These are phyloP conservation scores for Rhynchospora breviuscula DNA, from an alignment of 176 grass and related monocot genomes.

Conservation along the genomic window DNA sequence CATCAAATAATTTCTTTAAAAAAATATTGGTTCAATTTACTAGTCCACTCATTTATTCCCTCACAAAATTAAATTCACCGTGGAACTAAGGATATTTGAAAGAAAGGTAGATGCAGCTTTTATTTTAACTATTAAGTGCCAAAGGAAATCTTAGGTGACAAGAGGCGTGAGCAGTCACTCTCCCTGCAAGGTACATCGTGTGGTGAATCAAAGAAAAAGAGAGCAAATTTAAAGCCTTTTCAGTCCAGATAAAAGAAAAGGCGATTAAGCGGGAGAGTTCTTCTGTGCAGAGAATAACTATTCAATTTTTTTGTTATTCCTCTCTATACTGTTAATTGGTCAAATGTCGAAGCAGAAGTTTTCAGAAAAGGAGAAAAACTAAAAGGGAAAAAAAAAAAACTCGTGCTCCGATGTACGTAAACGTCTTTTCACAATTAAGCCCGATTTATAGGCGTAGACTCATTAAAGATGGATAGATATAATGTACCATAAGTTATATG, in stretches of 20 bases:
- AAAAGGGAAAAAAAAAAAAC: background rate
- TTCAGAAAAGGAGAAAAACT: background rate
- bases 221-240: background rate
- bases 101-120: conserved; percentile 2
- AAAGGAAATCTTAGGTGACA: conserved; percentile 19
- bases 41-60: too few species aligned
- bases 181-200: background rate
- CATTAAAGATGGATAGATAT: background rate
- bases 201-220: background rate
- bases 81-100: background rate
- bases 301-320: background rate
- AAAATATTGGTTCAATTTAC: too few species aligned
- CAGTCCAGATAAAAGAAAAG: background rate
- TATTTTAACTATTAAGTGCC: background rate
- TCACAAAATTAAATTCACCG: background rate
- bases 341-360: background rate
- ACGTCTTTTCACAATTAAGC: background rate
- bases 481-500: background rate
- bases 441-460: background rate
- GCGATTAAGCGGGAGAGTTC: background rate
- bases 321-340: background rate
- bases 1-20: background rate
- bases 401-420: background rate
- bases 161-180: conserved; percentile 25
- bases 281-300: background rate